Conservation (phyloP, 768 basidiomycete genomes). For the Naematelia aurantialba region DNA sequence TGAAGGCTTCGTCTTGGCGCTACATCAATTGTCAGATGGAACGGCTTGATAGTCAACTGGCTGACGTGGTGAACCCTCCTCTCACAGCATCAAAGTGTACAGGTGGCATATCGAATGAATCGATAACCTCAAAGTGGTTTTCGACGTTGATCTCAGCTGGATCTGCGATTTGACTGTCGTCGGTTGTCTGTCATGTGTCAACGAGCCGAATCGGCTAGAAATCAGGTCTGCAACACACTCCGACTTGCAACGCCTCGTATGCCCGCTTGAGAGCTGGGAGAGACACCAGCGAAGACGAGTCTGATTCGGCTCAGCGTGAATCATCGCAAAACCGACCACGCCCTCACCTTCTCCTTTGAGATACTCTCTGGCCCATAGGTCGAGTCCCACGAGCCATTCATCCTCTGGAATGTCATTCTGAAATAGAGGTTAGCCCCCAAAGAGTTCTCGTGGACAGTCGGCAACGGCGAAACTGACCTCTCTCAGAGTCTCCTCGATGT, state of each 20-base stretch:
- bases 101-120: slow-evolving; percentile 92
- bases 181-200: slow-evolving; percentile 26
- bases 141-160: slow-evolving; percentile 47
- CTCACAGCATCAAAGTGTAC: slow-evolving; percentile 86
- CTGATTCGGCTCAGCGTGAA: slow-evolving; percentile 18
- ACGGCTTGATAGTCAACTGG: background rate
- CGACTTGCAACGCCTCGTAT: slow-evolving; percentile 47
- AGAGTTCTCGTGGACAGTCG: background rate
- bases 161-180: slow-evolving; percentile 36
- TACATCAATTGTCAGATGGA: slow-evolving; percentile 39
- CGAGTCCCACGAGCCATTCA: slow-evolving; percentile 45
- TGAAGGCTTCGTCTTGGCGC: slow-evolving; percentile 59
- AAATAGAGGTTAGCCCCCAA: background rate
- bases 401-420: slow-evolving; percentile 46
- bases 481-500: slow-evolving; percentile 44
- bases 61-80: slow-evolving; percentile 82
- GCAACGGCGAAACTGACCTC: slow-evolving; percentile 29
- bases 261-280: slow-evolving; percentile 42
- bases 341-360: slow-evolving; percentile 48
- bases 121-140: slow-evolving; percentile 67
- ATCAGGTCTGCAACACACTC: slow-evolving; percentile 18
- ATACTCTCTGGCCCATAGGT: slow-evolving; percentile 49
- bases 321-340: background rate
- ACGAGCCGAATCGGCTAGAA: slow-evolving; percentile 3
- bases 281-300: slow-evolving; percentile 47